phyloP scores from a whole-genome alignment of 2,329 filamentous ascomycete species.

The Colletotrichum tanaceti region DNA sequence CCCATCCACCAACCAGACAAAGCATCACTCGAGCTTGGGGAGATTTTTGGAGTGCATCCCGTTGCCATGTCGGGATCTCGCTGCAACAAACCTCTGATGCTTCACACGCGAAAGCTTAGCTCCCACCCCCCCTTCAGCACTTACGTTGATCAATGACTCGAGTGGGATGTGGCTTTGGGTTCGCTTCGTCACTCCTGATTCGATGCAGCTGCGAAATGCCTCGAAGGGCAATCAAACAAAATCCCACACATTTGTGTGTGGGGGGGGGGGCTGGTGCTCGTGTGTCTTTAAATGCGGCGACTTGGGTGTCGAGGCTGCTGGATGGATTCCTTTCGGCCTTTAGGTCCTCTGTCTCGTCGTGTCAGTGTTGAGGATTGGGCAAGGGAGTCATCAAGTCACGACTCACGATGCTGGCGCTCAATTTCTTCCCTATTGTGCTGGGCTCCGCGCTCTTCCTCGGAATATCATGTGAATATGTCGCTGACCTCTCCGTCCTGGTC shows the following conservation, averaged over 20 bases:
- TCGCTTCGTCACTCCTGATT: not conserved
- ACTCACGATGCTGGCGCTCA: constrained; percentile 5
- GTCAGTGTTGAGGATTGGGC: too few species aligned
- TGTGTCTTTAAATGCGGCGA: not conserved
- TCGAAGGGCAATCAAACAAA: not conserved
- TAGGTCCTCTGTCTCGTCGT: not conserved
- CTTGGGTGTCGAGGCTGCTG: not conserved
- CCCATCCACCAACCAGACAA: not conserved
- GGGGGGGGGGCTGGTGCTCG: not conserved
- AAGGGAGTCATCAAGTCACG: not conserved
- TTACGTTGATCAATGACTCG: too few species aligned
- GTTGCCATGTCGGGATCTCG: not conserved
- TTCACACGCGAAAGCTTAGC: not conserved
- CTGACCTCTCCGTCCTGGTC: constrained; percentile 30
- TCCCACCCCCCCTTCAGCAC: not conserved
- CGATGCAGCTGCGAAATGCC: not conserved
- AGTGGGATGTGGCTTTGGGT: too few species aligned
- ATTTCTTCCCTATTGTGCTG: not conserved
- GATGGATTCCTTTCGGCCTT: too few species aligned
- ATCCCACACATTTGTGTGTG: too few species aligned
- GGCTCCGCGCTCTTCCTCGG: not conserved
- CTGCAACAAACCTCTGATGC: not conserved
- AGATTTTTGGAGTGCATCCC: too few species aligned
- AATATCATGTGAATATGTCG: not conserved
- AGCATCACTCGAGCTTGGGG: not conserved